phyloP scores from a whole-genome alignment of 768 basidiomycete genomes.

The Suillus clintonianus region DNA sequence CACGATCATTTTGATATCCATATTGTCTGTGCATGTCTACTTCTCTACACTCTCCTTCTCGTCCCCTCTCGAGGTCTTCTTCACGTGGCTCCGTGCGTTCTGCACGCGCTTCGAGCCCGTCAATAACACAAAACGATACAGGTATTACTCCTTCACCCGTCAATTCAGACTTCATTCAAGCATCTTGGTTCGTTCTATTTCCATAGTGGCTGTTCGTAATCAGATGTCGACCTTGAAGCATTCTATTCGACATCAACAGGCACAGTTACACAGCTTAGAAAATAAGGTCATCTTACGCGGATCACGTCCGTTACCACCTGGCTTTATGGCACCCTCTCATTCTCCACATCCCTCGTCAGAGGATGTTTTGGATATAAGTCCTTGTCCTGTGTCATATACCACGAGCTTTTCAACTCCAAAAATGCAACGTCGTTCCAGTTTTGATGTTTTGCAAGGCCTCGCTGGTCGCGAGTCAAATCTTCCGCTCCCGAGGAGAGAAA shows the following conservation, averaged over 20 bases:
- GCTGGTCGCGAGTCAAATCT: slow-evolving; percentile 78
- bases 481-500: slow-evolving; percentile 66
- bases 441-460: slow-evolving; percentile 66
- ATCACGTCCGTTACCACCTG: slow-evolving; percentile 57
- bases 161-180: slow-evolving; percentile 23
- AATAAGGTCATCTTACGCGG: slow-evolving; percentile 59
- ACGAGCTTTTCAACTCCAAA: slow-evolving; percentile 43
- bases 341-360: slow-evolving; percentile 35
- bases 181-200: slow-evolving; percentile 27
- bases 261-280: slow-evolving; percentile 72
- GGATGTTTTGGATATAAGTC: slow-evolving; percentile 34
- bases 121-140: slow-evolving; percentile 59
- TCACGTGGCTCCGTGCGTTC: slow-evolving; percentile 51
- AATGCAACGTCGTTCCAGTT: slow-evolving; percentile 65
- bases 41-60: slow-evolving; percentile 32
- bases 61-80: slow-evolving; percentile 47
- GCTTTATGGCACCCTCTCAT: slow-evolving; percentile 42
- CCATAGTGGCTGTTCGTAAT: slow-evolving; percentile 68
- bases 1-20: slow-evolving; percentile 26
- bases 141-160: slow-evolving; percentile 45
- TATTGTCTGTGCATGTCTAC: slow-evolving; percentile 33
- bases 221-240: slow-evolving; percentile 84
- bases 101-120: slow-evolving; percentile 55
- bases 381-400: slow-evolving; percentile 35
- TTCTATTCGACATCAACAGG: slow-evolving; percentile 81